These are phyloP conservation scores for Trichophyton benhamiae DNA, from an alignment of 2,329 filamentous ascomycete genomes.

Conservation along the genomic window DNA sequence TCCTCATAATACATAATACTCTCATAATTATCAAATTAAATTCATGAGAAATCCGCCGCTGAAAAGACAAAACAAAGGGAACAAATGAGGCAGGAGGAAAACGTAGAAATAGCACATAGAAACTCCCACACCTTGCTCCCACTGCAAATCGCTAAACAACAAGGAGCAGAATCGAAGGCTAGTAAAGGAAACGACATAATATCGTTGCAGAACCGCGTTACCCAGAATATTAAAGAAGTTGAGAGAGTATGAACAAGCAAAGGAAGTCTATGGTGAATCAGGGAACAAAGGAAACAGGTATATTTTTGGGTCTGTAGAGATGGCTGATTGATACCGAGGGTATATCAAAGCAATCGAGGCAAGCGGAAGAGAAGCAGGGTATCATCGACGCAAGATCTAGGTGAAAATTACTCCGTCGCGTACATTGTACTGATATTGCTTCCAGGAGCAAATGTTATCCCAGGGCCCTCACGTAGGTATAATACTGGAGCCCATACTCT, in stretches of 20 bases:
- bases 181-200: background rate
- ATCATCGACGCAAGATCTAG: background rate
- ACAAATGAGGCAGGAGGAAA: background rate
- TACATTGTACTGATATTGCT: background rate
- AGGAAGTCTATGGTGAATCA: background rate
- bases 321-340: background rate
- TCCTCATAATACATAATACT: background rate
- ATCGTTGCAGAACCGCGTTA: background rate
- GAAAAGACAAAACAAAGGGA: background rate
- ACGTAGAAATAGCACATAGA: background rate
- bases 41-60: background rate
- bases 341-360: background rate
- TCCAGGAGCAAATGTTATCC: background rate
- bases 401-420: background rate
- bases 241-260: background rate
- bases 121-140: background rate
- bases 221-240: background rate
- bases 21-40: background rate
- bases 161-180: background rate
- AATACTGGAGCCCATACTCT: constrained; percentile 69
- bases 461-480: constrained; percentile 36
- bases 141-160: background rate
- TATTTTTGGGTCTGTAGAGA: background rate
- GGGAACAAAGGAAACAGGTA: background rate
- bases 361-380: background rate